Evolutionary conservation across 345 rosid genomes (phyloP).

Genomic region (Microthlaspi erraticum): DNA sequence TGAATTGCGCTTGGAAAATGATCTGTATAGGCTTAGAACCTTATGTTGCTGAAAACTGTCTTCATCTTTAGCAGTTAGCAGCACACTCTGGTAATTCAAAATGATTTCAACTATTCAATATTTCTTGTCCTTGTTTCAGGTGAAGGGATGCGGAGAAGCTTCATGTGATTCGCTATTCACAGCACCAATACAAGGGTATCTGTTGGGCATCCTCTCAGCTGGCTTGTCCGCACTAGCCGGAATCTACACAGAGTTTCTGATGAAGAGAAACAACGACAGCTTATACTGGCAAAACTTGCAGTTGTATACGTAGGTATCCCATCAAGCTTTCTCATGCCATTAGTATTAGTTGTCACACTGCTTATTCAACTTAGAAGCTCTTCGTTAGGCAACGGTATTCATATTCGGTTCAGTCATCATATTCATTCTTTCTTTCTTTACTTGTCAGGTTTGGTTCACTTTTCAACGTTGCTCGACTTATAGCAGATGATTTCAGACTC

Average conservation of each 20-base stretch:
- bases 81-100: not conserved
- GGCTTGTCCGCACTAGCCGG: conserved; percentile 94
- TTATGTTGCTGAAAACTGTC: not conserved
- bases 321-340: conserved; percentile 32
- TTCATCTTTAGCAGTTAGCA: not conserved
- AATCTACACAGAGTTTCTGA: conserved; percentile 91
- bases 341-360: not conserved
- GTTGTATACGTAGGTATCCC: conserved; percentile 85
- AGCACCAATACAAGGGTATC: conserved; percentile 88
- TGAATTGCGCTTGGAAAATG: not conserved
- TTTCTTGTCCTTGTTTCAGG: conserved; percentile 46
- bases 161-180: conserved; percentile 86
- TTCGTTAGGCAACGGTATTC: not conserved
- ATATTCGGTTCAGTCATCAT: not conserved
- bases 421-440: not conserved
- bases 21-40: not conserved
- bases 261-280: conserved; percentile 95
- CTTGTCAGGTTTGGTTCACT: conserved; percentile 73
- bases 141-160: conserved; percentile 88
- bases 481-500: conserved; percentile 84
- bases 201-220: conserved; percentile 87
- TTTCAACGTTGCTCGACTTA: conserved; percentile 82
- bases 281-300: conserved; percentile 96
- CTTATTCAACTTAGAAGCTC: not conserved
- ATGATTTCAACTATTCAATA: not conserved